phyloP scores from a whole-genome alignment of 805 yeast genomes.

The Candida montana region DNA sequence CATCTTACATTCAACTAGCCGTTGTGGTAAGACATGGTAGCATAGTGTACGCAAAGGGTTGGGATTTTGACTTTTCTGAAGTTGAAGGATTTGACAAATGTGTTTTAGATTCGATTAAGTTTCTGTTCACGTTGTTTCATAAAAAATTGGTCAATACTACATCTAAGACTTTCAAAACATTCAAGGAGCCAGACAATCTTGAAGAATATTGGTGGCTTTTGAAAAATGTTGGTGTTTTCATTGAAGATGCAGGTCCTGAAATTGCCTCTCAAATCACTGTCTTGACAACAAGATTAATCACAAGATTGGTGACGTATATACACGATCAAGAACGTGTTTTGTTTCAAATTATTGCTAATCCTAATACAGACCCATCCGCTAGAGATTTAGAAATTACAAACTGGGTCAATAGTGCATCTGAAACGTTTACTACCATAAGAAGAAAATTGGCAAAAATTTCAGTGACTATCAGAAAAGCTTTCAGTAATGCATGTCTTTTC shows the following conservation, averaged over 20 bases:
- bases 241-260: constrained; percentile 76
- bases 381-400: constrained; percentile 29
- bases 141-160: constrained; percentile 77
- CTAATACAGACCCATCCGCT: constrained; percentile 11
- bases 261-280: constrained; percentile 72
- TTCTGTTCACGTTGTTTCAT: constrained; percentile 64
- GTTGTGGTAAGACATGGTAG: constrained; percentile 67
- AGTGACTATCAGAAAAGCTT: constrained; percentile 57
- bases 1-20: constrained; percentile 69
- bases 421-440: constrained; percentile 68
- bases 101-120: constrained; percentile 67
- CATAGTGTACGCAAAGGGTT: constrained; percentile 51
- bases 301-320: constrained; percentile 64
- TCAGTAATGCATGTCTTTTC: constrained; percentile 67
- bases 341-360: constrained; percentile 28
- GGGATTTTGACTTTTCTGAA: constrained; percentile 64
- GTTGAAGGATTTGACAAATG: constrained; percentile 62
- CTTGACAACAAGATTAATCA: constrained; percentile 61
- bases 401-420: constrained; percentile 53
- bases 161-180: constrained; percentile 66
- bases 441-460: constrained; percentile 80
- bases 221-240: constrained; percentile 67
- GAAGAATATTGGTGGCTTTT: constrained; percentile 78
- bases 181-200: constrained; percentile 86
- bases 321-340: constrained; percentile 69